phyloP scores from a whole-genome alignment of 345 rosid species.

The Xanthoceras sorbifolium region DNA sequence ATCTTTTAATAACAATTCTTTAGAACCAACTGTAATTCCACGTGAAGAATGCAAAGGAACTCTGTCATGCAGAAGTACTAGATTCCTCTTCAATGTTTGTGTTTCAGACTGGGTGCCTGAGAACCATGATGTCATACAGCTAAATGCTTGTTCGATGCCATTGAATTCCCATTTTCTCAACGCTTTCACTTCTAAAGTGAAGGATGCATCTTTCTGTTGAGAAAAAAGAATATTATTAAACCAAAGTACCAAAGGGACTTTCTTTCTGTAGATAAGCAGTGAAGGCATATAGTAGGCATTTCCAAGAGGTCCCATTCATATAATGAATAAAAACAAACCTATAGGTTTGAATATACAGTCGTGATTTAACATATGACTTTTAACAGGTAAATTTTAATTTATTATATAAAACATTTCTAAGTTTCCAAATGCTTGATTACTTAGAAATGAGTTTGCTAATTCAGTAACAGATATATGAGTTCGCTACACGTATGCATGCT shows the following conservation, averaged over 20 bases:
- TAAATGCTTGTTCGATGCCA: constrained; percentile 12
- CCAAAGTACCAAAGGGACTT: too few species aligned
- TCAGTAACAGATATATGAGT: too few species aligned
- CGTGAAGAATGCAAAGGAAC: constrained; percentile 6
- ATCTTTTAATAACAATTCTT: constrained; percentile 17
- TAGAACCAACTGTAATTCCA: constrained; percentile 19
- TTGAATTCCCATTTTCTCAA: constrained; percentile 28
- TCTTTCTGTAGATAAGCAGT: too few species aligned
- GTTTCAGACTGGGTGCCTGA: constrained; percentile 19
- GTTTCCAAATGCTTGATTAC: too few species aligned
- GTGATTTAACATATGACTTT: too few species aligned
- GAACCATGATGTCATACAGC: constrained; percentile 25
- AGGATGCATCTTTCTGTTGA: constrained; percentile 26
- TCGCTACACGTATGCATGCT: too few species aligned
- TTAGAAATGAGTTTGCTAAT: too few species aligned
- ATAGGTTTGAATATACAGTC: too few species aligned
- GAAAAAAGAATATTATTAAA: constrained; percentile 2
- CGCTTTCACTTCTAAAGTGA: constrained; percentile 22
- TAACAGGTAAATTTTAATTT: too few species aligned
- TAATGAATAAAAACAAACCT: too few species aligned
- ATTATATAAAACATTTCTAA: too few species aligned
- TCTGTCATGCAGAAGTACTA: constrained; percentile 9
- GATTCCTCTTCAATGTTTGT: constrained; percentile 10
- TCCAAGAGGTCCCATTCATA: too few species aligned
- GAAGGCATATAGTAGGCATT: background rate